Evolutionary conservation across 1,139 yeast genomes (phyloP), one percentile per base, ranked within the genome.

Genomic region (Yamadazyma jaroonii): DNA sequence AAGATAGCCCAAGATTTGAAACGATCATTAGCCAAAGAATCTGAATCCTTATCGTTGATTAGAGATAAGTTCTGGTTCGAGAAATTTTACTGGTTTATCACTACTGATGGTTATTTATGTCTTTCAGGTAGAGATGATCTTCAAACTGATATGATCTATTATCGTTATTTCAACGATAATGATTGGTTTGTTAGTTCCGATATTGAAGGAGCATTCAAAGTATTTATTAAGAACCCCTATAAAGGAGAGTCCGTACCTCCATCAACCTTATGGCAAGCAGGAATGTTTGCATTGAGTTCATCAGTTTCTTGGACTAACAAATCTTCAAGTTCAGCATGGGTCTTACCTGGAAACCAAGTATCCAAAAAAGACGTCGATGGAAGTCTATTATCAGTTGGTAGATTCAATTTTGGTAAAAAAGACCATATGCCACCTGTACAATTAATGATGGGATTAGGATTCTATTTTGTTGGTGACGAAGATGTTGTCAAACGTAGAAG

Each of bases 301-400:
- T 82, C 95, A 1, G 79, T 75, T 34, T 96, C 96, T 0, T 92
- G 99, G 99, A 90, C 81, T 35, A 77, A 82, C 33, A 90, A 89
- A 55, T 72, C 84, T 31, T 77, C 85, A 1, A 77, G 86, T 0
- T 81, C 95, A 1, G 84, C 96, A 3, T 89, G 96, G 95, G 84
- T 80, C 72, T 77, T 86, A 15, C 72, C 70, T 33, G 89, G 86
- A 6, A 57, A 62, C 23, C 83, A 78, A 37, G 69, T 89, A 5
- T 77, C 87, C 1, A 86, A 88, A 52, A 76, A 76, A 36, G 89
- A 81, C 52, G 67, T 72, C 42, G 87, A 81, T 48, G 81, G 80
- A 1, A 72, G 77, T 7, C 70, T 85, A 23, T 65, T 89, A 34
- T 74, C 81, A 1, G 67, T 84, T 6, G 95, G 94, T 7, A 62